Evolutionary conservation across 345 rosid species (phyloP), one percentile per base, ranked within the genome.

Genomic region (Rhodamnia rubescens): DNA sequence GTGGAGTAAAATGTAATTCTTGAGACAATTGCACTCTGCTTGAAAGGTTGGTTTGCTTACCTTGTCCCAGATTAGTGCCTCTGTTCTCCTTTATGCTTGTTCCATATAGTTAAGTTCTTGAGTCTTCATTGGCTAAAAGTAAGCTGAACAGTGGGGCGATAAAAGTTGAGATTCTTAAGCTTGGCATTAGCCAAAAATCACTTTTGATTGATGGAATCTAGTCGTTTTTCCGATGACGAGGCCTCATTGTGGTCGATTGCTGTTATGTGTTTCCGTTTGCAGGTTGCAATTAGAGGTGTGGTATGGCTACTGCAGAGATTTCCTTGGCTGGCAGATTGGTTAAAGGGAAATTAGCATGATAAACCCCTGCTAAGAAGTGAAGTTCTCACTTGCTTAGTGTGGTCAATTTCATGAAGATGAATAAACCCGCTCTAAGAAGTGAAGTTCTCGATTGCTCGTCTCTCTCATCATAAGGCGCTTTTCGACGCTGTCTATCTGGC

Each of bases 291-390:
- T n/a, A 88, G 90, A 82, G 97, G 92, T 5, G 92, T 96, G 74
- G 93, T 93, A 74, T 91, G 99, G 99, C 82, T 96, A 49, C 89
- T 96, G 80, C 90, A 92, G 89, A 92, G 93, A 53, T 95, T 96
- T 89, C 99, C 98, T 85, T 92, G 90, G 88, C 89, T 95, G 74
- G 95, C 90, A 8, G 93, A 94, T 32, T 32, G 78, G 78, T 69
- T 69, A 16, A 8, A 32, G 47, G 24, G 24, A 69, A 69, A 69
- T 18, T 69, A 32, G 78, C 32, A 24, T 2, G 24, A 69, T 8
- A 16, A 24, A 36, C 78, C 44, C 78, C 7, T 11, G 9, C 44
- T 18, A 36, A 29, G 40, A 36, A 29, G 40, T 64, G 22, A 64
- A 64, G 75, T 16, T 64, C 78, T 69, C 5, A 12, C 78, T 16